Evolutionary conservation across 2,329 filamentous ascomycete species (phyloP).

Genomic region (Endocalyx cinctus): DNA sequence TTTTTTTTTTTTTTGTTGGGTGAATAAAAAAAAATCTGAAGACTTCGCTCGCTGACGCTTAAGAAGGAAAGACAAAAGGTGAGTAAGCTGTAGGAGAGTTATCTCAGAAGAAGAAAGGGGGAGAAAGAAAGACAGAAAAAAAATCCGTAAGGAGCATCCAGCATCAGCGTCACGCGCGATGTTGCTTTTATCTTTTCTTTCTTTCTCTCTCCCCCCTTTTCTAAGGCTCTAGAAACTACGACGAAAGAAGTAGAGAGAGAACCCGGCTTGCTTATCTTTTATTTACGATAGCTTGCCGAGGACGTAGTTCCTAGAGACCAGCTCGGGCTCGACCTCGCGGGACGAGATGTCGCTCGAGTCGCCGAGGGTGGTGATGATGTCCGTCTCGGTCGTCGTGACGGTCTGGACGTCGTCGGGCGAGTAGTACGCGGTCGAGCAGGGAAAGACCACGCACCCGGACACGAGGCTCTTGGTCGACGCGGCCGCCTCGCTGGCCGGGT

Average conservation of each 20-base stretch:
- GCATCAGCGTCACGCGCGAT: not conserved
- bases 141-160: no score
- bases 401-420: constrained; percentile 51
- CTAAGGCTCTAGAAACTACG: not conserved
- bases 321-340: constrained; percentile 16
- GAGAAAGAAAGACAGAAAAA: no score
- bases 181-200: not conserved
- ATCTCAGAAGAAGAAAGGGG: no score
- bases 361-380: constrained; percentile 50
- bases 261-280: no score
- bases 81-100: no score
- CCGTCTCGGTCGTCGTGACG: constrained; percentile 41
- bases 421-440: constrained; percentile 52
- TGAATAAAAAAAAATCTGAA: no score
- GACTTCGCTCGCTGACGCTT: no score
- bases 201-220: not conserved
- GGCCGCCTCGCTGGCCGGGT: constrained; percentile 31
- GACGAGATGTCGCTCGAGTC: constrained; percentile 17
- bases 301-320: constrained; percentile 29
- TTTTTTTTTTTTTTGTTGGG: no score
- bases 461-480: constrained; percentile 25
- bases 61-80: no score
- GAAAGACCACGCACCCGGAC: constrained; percentile 49
- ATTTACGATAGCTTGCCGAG: constrained; percentile 27
- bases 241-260: no score